Percentiles rank a stretch among this genome's conserved stretches.
Evolutionary conservation across 306 rosid species (phyloP).

Genomic region (barrel medic (Medicago truncatula)): MtrunA17r5.0-ANR NC_053047.1:11208501-11209000

Average conservation of each 20-base stretch:
- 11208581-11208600: slow-evolving; percentile 53
- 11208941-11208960: slow-evolving; percentile 60
- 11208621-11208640: slow-evolving; percentile 73
- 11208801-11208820: slow-evolving; percentile 84
- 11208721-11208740: slow-evolving; percentile 86
- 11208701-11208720: slow-evolving; percentile 78
- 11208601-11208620: slow-evolving; percentile 81
- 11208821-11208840: slow-evolving; percentile 86
- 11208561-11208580: slow-evolving; percentile 68
- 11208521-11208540: slow-evolving; percentile 58
- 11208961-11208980: slow-evolving; percentile 72
- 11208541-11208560: slow-evolving; percentile 57
- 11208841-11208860: slow-evolving; percentile 86
- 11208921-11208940: slow-evolving; percentile 55
- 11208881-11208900: slow-evolving; percentile 55
- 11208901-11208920: slow-evolving; percentile 51
- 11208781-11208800: slow-evolving; percentile 81
- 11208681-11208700: slow-evolving; percentile 83
- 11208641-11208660: slow-evolving; percentile 66
- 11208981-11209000: slow-evolving; percentile 75
- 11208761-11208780: slow-evolving; percentile 67
- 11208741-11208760: slow-evolving; percentile 68
- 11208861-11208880: slow-evolving; percentile 65
- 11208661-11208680: slow-evolving; percentile 72
- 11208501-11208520: slow-evolving; percentile 53